Evolutionary conservation across 139 green algal species (phyloP).

Genomic region (Chlamydomonas urium): DNA sequence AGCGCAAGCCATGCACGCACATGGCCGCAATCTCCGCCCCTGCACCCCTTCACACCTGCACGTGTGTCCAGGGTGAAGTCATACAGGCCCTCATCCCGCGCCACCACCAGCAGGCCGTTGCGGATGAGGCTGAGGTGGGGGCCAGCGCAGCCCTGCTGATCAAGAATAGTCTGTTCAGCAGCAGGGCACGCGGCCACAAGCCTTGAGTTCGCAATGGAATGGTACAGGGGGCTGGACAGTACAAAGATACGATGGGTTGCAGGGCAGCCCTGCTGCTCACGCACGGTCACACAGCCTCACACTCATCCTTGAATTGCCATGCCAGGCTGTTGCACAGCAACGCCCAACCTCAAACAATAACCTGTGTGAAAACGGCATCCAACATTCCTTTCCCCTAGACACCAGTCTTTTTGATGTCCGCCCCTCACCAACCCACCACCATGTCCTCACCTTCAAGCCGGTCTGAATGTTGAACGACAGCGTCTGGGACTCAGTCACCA

Average conservation of each 20-base stretch:
- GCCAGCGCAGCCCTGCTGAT: slow-evolving; percentile 35
- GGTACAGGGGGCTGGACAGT: too few species aligned
- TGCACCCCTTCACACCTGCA: too few species aligned
- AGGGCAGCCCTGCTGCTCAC: too few species aligned
- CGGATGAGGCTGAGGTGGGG: slow-evolving; percentile 27
- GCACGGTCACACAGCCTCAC: too few species aligned
- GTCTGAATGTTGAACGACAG: slow-evolving; percentile 47
- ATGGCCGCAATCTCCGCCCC: too few species aligned
- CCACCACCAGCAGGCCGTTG: slow-evolving; percentile 35
- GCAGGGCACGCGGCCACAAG: neutral
- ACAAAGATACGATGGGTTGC: too few species aligned
- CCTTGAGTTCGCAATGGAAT: neutral
- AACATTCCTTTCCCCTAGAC: too few species aligned
- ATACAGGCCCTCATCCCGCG: slow-evolving; percentile 66
- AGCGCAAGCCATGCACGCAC: too few species aligned
- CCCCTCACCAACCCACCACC: neutral
- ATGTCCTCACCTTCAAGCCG: slow-evolving; percentile 21
- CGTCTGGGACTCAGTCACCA: slow-evolving; percentile 62
- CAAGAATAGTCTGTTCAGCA: slow-evolving; percentile 49
- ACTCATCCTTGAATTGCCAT: too few species aligned
- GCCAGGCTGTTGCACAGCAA: too few species aligned
- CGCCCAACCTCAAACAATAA: too few species aligned
- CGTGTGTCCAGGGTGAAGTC: slow-evolving; percentile 71
- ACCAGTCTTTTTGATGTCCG: neutral
- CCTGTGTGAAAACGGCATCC: too few species aligned